Evolutionary conservation across 1,139 yeast species (phyloP).

Genomic region (Nakaseomyces nivariensis): DNA sequence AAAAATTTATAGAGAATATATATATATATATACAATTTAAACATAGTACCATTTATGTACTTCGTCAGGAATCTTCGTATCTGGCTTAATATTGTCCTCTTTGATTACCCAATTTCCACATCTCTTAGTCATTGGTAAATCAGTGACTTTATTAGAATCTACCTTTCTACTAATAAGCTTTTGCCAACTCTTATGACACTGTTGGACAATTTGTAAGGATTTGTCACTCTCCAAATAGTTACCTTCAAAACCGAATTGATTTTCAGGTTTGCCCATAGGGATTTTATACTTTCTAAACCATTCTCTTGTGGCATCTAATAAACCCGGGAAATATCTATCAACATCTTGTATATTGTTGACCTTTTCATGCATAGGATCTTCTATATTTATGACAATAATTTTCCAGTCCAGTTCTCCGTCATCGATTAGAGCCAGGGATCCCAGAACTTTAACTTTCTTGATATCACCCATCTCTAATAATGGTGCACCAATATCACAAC

Average conservation of each 20-base stretch:
- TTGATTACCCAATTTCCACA: slow-evolving; percentile 19
- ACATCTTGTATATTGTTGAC: slow-evolving; percentile 78
- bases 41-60: slow-evolving; percentile 32
- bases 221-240: slow-evolving; percentile 61
- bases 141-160: slow-evolving; percentile 26
- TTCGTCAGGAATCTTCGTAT: slow-evolving; percentile 33
- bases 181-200: slow-evolving; percentile 76
- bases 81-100: slow-evolving; percentile 20
- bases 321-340: slow-evolving; percentile 71
- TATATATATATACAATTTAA: slow-evolving; percentile 4
- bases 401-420: slow-evolving; percentile 99
- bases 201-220: slow-evolving; percentile 61
- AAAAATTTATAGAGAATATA: slow-evolving; percentile 32
- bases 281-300: slow-evolving; percentile 96
- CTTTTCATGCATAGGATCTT: slow-evolving; percentile 70
- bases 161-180: slow-evolving; percentile 48
- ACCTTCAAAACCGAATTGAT: slow-evolving; percentile 79
- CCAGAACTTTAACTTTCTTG: slow-evolving; percentile 84
- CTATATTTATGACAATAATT: slow-evolving; percentile 71
- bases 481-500: slow-evolving; percentile 78
- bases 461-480: slow-evolving; percentile 49
- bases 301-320: slow-evolving; percentile 70
- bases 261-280: slow-evolving; percentile 87
- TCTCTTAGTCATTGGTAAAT: slow-evolving; percentile 30
- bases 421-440: slow-evolving; percentile 87